phyloP scores from a whole-genome alignment of 2,329 filamentous ascomycete species.

The Fusarium bulbicola region DNA sequence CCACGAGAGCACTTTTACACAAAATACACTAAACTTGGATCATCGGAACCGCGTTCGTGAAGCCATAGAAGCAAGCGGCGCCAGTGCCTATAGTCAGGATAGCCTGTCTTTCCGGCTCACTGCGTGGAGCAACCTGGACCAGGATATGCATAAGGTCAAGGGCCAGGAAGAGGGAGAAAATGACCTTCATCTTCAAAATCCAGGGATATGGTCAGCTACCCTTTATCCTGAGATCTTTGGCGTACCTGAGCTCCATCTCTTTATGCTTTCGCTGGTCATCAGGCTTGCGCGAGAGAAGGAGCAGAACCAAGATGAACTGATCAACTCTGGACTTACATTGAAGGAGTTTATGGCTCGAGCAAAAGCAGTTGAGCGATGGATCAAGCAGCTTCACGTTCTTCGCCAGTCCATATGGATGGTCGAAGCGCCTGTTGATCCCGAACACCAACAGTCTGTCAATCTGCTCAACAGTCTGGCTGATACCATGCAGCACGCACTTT shows the following conservation, averaged over 20 bases:
- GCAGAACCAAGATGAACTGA: neutral
- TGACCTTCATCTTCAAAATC: conserved; percentile 23
- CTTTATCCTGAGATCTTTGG: conserved; percentile 33
- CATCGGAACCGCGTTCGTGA: conserved; percentile 15
- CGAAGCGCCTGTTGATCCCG: neutral
- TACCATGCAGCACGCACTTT: conserved; percentile 26
- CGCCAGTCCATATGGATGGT: conserved; percentile 9
- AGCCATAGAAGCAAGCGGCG: conserved; percentile 28
- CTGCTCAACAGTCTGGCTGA: conserved; percentile 15
- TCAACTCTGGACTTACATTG: neutral
- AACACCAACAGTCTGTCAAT: conserved; percentile 10
- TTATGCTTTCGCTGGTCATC: conserved; percentile 27
- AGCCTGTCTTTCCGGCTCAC: conserved; percentile 18
- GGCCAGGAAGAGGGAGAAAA: conserved; percentile 26
- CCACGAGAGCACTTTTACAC: conserved; percentile 21
- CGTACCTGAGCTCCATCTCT: conserved; percentile 16
- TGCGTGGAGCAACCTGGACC: conserved; percentile 20
- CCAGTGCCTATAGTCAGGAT: conserved; percentile 4
- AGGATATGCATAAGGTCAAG: conserved; percentile 22
- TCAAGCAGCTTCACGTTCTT: conserved; percentile 15
- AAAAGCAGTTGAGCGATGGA: conserved; percentile 22
- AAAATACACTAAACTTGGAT: neutral
- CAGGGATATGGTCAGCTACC: conserved; percentile 27
- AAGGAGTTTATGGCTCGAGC: conserved; percentile 20
- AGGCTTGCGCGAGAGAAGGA: conserved; percentile 20